Evolutionary conservation across 352 stramenopile species (phyloP).

Genomic region (Pythium vanterpoolii): DNA sequence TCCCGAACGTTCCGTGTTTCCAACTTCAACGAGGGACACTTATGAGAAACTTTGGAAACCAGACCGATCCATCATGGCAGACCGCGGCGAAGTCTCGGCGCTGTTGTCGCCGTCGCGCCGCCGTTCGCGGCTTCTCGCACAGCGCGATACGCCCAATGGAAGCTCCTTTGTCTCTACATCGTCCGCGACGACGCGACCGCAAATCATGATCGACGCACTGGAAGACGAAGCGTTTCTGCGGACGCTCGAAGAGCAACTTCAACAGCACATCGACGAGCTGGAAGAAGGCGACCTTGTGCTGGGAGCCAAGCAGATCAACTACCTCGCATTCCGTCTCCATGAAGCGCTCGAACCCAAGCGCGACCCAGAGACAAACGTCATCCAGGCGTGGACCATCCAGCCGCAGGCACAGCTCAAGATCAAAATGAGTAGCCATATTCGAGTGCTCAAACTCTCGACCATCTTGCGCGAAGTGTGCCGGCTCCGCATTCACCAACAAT

Average conservation of each 20-base stretch:
- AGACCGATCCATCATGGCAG: conserved; percentile 22
- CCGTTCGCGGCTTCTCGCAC: conserved; percentile 5
- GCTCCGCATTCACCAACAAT: conserved; percentile 61
- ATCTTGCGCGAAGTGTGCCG: conserved; percentile 69
- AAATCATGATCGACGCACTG: conserved; percentile 49
- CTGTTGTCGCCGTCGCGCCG: conserved; percentile 35
- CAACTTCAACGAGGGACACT: conserved; percentile 1
- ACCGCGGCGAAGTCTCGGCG: conserved; percentile 60
- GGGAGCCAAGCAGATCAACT: conserved; percentile 62
- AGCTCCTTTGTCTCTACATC: neutral
- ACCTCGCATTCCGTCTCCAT: conserved; percentile 62
- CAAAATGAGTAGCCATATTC: conserved; percentile 75
- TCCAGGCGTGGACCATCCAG: conserved; percentile 80
- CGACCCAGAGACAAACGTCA: conserved; percentile 52
- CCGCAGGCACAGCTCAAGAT: conserved; percentile 50
- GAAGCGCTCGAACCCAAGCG: conserved; percentile 71
- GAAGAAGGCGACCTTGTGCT: conserved; percentile 60
- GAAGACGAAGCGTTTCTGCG: conserved; percentile 65
- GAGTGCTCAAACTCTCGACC: conserved; percentile 86
- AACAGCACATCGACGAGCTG: conserved; percentile 50
- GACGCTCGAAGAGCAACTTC: conserved; percentile 62
- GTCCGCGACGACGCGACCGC: conserved; percentile 9
- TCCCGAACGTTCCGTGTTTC: conserved; percentile 17
- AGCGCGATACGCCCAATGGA: conserved; percentile 1
- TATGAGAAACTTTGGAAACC: conserved; percentile 4